Evolutionary conservation across 441 rosid species (phyloP).

Genomic region (Erysimum pusillum): DNA sequence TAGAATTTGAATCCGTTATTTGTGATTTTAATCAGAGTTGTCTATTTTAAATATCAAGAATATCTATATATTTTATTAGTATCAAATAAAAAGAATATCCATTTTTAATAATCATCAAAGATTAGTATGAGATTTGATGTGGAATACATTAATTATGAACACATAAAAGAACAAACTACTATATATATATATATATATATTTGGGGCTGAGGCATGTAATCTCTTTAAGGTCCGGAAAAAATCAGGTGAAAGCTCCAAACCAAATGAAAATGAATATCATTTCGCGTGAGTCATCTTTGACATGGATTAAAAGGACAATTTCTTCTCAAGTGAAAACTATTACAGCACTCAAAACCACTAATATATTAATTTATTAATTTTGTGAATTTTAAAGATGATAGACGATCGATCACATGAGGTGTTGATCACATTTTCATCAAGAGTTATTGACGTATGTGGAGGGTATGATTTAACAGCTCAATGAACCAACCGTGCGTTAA

Average conservation of each 20-base stretch:
- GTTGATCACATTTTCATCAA: background rate
- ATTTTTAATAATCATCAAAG: background rate
- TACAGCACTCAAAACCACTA: background rate
- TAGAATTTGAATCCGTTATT: too few species aligned
- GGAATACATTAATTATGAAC: background rate
- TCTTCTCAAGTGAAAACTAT: too few species aligned
- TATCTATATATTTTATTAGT: too few species aligned
- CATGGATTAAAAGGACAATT: too few species aligned
- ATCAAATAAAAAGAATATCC: too few species aligned
- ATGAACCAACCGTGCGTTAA: constrained; percentile 1
- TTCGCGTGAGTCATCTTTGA: too few species aligned
- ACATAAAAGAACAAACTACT: background rate
- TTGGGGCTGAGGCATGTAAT: too few species aligned
- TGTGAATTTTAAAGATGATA: background rate
- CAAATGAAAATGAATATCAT: too few species aligned
- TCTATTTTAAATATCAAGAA: background rate
- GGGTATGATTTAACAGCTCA: background rate
- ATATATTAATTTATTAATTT: background rate
- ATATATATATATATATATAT: too few species aligned
- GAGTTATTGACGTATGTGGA: background rate
- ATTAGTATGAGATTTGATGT: background rate
- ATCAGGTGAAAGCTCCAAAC: too few species aligned
- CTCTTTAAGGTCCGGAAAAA: too few species aligned
- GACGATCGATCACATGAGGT: background rate
- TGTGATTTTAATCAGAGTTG: background rate